Conservation (phyloP, 306 rosid species). For the Acmispon strigosus region DNA sequence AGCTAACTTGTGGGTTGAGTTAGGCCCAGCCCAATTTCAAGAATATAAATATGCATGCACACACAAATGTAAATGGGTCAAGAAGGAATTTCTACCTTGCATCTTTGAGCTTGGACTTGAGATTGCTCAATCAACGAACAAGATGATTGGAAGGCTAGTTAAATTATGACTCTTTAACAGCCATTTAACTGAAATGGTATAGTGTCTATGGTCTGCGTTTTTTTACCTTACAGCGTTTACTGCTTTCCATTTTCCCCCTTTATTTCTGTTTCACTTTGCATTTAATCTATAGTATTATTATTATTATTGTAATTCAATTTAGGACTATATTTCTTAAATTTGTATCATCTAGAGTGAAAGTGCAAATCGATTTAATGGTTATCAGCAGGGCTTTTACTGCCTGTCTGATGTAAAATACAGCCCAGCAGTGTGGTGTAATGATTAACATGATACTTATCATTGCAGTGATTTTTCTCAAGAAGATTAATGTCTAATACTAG, state of each 20-base stretch:
- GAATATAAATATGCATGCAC: too few relatives aligned
- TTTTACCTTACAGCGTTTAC: not conserved
- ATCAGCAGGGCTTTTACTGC: not conserved
- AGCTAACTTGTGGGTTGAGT: too few relatives aligned
- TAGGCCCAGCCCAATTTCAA: too few relatives aligned
- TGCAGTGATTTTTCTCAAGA: slow-evolving; percentile 6
- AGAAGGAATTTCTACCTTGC: not conserved
- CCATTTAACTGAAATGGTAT: too few relatives aligned
- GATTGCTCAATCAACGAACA: not conserved
- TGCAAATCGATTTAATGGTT: slow-evolving; percentile 4
- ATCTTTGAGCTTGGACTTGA: not conserved
- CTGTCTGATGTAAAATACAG: slow-evolving; percentile 17
- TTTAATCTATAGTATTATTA: not conserved
- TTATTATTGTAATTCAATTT: not conserved
- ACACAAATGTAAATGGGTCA: not conserved
- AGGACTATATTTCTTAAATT: not conserved
- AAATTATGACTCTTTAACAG: too few relatives aligned
- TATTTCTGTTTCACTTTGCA: not conserved
- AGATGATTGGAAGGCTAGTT: not conserved
- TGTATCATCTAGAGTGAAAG: slow-evolving; percentile 1
- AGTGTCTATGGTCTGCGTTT: not conserved
- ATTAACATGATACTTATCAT: not conserved
- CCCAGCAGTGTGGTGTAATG: not conserved
- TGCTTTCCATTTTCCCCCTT: not conserved
- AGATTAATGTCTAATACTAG: slow-evolving; percentile 19